These are phyloP conservation scores for Pezicula carpinea DNA, from an alignment of 2,329 filamentous ascomycete genomes.

Conservation along the genomic window DNA sequence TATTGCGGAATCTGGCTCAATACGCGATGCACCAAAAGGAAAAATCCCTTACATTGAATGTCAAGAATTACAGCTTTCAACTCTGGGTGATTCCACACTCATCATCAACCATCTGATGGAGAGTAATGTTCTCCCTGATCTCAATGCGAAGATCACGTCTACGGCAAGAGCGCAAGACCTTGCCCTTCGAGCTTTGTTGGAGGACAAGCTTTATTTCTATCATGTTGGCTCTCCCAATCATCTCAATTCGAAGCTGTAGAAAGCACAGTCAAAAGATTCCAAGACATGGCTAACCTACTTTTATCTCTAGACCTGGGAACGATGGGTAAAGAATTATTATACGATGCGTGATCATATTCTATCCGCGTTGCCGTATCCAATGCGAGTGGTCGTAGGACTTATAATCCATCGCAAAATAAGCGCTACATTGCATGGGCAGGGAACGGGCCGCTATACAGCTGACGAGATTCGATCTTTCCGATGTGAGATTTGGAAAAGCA, in stretches of 20 bases:
- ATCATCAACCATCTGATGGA: constrained; percentile 44
- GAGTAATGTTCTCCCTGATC: constrained; percentile 37
- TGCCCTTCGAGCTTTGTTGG: constrained; percentile 48
- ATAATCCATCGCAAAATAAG: constrained; percentile 40
- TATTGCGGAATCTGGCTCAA: constrained; percentile 38
- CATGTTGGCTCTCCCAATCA: constrained; percentile 30
- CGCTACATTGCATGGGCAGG: constrained; percentile 49
- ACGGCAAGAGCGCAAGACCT: constrained; percentile 42
- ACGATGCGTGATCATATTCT: constrained; percentile 50
- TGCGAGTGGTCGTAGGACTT: constrained; percentile 46
- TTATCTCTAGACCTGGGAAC: constrained; percentile 40
- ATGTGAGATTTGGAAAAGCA: constrained; percentile 48
- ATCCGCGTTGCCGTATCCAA: constrained; percentile 43
- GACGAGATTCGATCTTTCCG: constrained; percentile 44
- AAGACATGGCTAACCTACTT: not conserved
- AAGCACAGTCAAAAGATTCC: too few relatives aligned
- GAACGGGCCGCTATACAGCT: constrained; percentile 43
- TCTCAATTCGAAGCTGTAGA: too few relatives aligned
- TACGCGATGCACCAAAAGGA: constrained; percentile 43
- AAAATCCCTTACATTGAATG: constrained; percentile 55
- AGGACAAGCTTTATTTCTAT: constrained; percentile 58
- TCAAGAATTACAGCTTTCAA: not conserved
- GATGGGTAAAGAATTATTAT: constrained; percentile 56
- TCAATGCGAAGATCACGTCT: constrained; percentile 40
- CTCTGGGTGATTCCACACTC: constrained; percentile 48